A percentile compares a stretch with the other conserved stretches of the same genome.
Evolutionary conservation across 2,329 filamentous ascomycete genomes (phyloP).

Genomic region (Ophiobolus disseminans): DNA sequence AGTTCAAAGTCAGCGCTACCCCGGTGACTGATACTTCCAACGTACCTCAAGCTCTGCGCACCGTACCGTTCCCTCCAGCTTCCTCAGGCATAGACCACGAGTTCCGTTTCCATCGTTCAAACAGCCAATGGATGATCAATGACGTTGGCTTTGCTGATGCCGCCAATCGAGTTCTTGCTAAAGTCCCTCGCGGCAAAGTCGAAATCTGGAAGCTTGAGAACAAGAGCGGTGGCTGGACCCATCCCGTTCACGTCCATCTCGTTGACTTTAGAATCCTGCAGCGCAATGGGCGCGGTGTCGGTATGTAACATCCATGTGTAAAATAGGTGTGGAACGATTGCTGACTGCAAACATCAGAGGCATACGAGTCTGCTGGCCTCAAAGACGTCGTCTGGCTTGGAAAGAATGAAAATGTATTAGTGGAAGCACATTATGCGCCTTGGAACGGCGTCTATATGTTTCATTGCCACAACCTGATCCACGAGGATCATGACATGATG

Average conservation of each 20-base stretch:
- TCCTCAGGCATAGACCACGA: conserved; percentile 32
- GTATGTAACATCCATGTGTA: no score
- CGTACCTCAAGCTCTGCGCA: conserved; percentile 28
- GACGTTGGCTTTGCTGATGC: conserved; percentile 40
- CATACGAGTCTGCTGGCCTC: conserved; percentile 61
- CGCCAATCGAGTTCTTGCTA: conserved; percentile 42
- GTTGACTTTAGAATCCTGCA: conserved; percentile 63
- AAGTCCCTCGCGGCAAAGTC: conserved; percentile 40
- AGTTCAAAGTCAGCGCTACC: conserved; percentile 54
- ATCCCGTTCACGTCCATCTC: conserved; percentile 64
- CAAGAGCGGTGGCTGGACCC: conserved; percentile 58
- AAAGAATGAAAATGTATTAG: conserved; percentile 50
- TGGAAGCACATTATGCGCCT: conserved; percentile 38
- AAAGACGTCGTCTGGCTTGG: conserved; percentile 66
- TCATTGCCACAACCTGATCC: conserved; percentile 54
- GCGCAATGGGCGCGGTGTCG: conserved; percentile 49
- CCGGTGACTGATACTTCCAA: conserved; percentile 34
- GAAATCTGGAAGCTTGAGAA: conserved; percentile 54
- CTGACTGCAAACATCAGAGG: no score
- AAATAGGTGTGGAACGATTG: no score
- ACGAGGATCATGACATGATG: conserved; percentile 55
- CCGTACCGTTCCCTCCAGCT: conserved; percentile 36
- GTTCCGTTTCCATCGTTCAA: conserved; percentile 42
- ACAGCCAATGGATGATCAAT: conserved; percentile 42
- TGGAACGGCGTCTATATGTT: conserved; percentile 60